These are phyloP conservation scores for Gossypium lobatum DNA, from an alignment of 441 rosid species.

Conservation along the genomic window DNA sequence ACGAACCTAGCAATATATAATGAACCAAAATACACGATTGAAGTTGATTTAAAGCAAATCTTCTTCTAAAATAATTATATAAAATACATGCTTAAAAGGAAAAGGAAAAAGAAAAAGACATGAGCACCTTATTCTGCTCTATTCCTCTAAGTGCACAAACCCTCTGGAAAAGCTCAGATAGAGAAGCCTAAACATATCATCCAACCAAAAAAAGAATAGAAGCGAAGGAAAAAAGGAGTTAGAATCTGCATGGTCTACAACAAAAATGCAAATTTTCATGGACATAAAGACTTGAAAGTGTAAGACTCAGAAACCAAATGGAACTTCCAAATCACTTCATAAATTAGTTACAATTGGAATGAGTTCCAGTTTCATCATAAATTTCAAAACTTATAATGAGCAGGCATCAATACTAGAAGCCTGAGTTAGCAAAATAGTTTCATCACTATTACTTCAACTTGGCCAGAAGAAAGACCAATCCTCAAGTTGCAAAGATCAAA, in stretches of 20 bases:
- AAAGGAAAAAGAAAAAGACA: constrained; percentile 10
- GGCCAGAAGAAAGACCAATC: not conserved
- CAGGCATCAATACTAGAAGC: not conserved
- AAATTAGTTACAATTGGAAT: not conserved
- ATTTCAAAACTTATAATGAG: not conserved
- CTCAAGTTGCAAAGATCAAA: not conserved
- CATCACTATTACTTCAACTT: not conserved
- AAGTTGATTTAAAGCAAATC: not conserved
- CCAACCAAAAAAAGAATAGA: constrained; percentile 11
- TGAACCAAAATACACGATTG: not conserved
- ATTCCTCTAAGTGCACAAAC: constrained; percentile 53
- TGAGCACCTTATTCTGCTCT: constrained; percentile 51
- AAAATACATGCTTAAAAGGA: not conserved
- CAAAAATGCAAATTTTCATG: constrained; percentile 4
- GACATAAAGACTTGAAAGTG: not conserved
- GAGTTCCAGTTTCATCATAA: not conserved
- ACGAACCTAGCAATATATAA: constrained; percentile 33
- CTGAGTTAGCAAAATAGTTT: not conserved
- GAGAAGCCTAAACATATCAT: constrained; percentile 49
- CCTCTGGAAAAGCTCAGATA: constrained; percentile 54
- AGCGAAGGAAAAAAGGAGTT: constrained; percentile 9
- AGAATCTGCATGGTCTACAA: constrained; percentile 7
- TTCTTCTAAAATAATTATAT: not conserved
- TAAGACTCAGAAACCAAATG: not conserved
- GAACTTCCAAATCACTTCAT: not conserved